Evolutionary conservation across 331 rosid species (phyloP).

Genomic region (Telfairia occidentalis): DNA sequence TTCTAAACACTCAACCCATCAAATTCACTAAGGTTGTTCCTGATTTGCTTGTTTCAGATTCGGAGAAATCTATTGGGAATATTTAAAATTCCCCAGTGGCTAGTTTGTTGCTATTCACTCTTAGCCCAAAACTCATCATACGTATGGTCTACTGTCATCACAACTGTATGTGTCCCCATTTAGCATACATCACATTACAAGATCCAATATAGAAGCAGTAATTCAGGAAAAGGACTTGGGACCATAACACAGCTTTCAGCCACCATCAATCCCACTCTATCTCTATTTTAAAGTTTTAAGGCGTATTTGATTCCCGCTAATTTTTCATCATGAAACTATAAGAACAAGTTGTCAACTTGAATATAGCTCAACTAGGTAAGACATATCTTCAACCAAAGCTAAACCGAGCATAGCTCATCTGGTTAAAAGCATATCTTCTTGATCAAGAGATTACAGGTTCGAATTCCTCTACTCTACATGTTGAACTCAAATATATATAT

Average conservation of each 20-base stretch:
- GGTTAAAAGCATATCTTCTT: too few species aligned
- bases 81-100: not conserved
- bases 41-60: not conserved
- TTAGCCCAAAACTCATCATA: not conserved
- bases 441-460: too few species aligned
- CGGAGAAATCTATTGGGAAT: not conserved
- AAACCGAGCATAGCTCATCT: too few species aligned
- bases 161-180: conserved; percentile 5
- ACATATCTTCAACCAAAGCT: too few species aligned
- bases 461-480: too few species aligned
- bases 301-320: not conserved
- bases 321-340: not conserved
- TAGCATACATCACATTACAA: conserved; percentile 3
- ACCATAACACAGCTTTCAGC: not conserved
- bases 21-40: not conserved
- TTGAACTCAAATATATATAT: too few species aligned
- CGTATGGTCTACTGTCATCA: not conserved
- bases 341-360: too few species aligned
- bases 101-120: not conserved
- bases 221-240: not conserved
- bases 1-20: not conserved
- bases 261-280: not conserved
- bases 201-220: conserved; percentile 5
- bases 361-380: too few species aligned
- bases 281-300: not conserved